Conservation (phyloP, 306 rosid species). For the Acacia crassicarpa region DNA sequence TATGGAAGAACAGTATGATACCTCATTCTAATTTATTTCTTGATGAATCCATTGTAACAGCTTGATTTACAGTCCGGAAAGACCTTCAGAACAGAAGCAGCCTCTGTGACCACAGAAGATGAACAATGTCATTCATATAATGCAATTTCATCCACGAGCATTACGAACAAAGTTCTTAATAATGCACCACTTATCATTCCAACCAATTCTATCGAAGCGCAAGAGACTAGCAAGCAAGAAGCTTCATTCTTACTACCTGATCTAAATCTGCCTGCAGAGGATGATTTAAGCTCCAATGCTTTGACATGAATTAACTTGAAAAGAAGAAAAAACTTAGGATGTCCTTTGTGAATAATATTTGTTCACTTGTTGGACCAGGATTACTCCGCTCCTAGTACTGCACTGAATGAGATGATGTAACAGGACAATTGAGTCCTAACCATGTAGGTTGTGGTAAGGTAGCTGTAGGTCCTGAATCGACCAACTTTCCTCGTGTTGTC, state of each 20-base stretch:
- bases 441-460: slow-evolving; percentile 44
- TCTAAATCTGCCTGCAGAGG: slow-evolving; percentile 71
- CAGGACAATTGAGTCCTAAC: slow-evolving; percentile 38
- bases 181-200: slow-evolving; percentile 21
- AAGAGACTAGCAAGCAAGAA: slow-evolving; percentile 45
- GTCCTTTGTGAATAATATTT: slow-evolving; percentile 24
- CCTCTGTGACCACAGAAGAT: slow-evolving; percentile 16
- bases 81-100: slow-evolving; percentile 21
- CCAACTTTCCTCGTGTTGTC: slow-evolving; percentile 28
- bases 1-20: background rate
- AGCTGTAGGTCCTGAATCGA: slow-evolving; percentile 45
- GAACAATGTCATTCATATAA: slow-evolving; percentile 28
- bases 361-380: slow-evolving; percentile 25
- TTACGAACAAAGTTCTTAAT: slow-evolving; percentile 21
- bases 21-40: slow-evolving; percentile 30
- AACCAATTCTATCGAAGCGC: slow-evolving; percentile 34
- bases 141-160: slow-evolving; percentile 16
- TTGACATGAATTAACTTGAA: slow-evolving; percentile 36
- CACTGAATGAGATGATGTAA: slow-evolving; percentile 34
- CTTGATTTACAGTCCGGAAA: slow-evolving; percentile 52
- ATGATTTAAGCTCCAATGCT: slow-evolving; percentile 29
- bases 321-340: background rate
- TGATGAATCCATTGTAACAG: slow-evolving; percentile 40
- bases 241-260: slow-evolving; percentile 64
- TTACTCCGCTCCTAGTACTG: slow-evolving; percentile 17